These are phyloP conservation scores for Nothomitra cinnamomea DNA, from an alignment of 2,329 filamentous ascomycete genomes.

Conservation along the genomic window DNA sequence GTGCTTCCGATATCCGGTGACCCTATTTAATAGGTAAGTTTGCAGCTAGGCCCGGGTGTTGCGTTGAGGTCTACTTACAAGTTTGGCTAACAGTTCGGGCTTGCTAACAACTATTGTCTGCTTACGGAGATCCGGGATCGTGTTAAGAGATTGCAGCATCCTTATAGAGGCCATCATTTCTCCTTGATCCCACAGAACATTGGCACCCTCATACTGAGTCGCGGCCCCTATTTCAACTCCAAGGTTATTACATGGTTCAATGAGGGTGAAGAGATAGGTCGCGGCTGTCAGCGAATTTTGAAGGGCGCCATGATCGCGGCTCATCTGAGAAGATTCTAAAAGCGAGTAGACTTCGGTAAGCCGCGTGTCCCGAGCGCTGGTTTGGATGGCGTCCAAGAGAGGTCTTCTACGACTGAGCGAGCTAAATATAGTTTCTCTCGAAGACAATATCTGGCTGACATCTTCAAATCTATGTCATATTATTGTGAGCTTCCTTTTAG, in stretches of 20 bases:
- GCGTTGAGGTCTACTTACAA: slow-evolving; percentile 29
- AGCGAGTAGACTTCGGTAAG: slow-evolving; percentile 62
- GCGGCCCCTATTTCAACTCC: slow-evolving; percentile 62
- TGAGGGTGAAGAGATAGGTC: slow-evolving; percentile 64
- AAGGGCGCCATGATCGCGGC: slow-evolving; percentile 60
- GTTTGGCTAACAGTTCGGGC: slow-evolving; percentile 68
- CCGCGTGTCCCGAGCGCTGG: slow-evolving; percentile 46
- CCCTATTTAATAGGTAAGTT: slow-evolving; percentile 30
- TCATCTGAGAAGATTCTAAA: slow-evolving; percentile 55
- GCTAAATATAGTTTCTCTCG: slow-evolving; percentile 66
- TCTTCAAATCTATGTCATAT: slow-evolving; percentile 46
- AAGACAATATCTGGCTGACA: slow-evolving; percentile 64
- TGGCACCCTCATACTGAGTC: slow-evolving; percentile 67
- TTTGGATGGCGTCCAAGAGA: slow-evolving; percentile 41
- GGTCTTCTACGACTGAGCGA: slow-evolving; percentile 54
- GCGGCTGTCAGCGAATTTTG: slow-evolving; percentile 80
- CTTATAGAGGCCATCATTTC: slow-evolving; percentile 79
- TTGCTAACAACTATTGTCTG: slow-evolving; percentile 57
- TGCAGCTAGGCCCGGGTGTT: not conserved
- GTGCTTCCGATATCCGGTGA: slow-evolving; percentile 74
- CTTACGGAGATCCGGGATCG: slow-evolving; percentile 41
- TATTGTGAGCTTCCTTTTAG: not conserved
- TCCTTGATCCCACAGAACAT: slow-evolving; percentile 84
- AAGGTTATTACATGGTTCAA: slow-evolving; percentile 49
- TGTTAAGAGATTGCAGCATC: slow-evolving; percentile 62